phyloP scores from a whole-genome alignment of 2,329 filamentous ascomycete genomes.

The Tympanopsis confertula region DNA sequence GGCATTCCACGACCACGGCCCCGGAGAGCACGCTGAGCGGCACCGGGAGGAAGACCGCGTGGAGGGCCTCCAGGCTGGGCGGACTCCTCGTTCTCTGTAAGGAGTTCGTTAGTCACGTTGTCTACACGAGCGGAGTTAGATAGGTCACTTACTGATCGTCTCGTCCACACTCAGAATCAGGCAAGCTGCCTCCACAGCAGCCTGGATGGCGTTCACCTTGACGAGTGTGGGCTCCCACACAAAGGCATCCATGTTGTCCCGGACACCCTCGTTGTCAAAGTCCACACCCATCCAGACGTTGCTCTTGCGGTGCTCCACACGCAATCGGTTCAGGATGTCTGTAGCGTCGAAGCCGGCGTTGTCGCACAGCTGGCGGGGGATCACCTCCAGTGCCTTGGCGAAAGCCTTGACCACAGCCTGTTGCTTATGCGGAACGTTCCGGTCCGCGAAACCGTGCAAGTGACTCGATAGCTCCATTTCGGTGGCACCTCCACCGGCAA shows the following conservation, averaged over 20 bases:
- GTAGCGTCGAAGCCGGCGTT: constrained; percentile 98
- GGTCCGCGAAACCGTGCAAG: constrained; percentile 83
- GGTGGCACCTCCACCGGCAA: constrained; percentile 83
- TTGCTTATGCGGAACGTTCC: constrained; percentile 87
- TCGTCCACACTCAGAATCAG: constrained; percentile 93
- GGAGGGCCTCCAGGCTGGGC: constrained; percentile 70
- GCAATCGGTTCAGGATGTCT: constrained; percentile 89
- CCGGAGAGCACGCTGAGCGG: constrained; percentile 78
- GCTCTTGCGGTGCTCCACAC: constrained; percentile 90
- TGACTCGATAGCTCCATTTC: constrained; percentile 97
- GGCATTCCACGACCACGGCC: constrained; percentile 84
- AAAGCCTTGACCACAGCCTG: constrained; percentile 97
- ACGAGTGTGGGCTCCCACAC: constrained; percentile 96
- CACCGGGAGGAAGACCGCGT: constrained; percentile 63
- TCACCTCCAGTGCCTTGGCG: constrained; percentile 91
- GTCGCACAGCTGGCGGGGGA: constrained; percentile 93
- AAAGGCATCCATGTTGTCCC: constrained; percentile 89
- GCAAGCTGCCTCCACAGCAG: constrained; percentile 88
- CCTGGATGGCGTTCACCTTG: constrained; percentile 94
- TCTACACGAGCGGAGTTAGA: background rate
- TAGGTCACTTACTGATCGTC: constrained; percentile 57
- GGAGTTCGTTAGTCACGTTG: background rate
- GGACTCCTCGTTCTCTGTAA: constrained; percentile 70
- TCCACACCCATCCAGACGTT: constrained; percentile 92
- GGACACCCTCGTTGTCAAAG: constrained; percentile 80